These are phyloP conservation scores for Xylaria scruposa DNA, from an alignment of 495 filamentous ascomycete species.

Conservation along the genomic window DNA sequence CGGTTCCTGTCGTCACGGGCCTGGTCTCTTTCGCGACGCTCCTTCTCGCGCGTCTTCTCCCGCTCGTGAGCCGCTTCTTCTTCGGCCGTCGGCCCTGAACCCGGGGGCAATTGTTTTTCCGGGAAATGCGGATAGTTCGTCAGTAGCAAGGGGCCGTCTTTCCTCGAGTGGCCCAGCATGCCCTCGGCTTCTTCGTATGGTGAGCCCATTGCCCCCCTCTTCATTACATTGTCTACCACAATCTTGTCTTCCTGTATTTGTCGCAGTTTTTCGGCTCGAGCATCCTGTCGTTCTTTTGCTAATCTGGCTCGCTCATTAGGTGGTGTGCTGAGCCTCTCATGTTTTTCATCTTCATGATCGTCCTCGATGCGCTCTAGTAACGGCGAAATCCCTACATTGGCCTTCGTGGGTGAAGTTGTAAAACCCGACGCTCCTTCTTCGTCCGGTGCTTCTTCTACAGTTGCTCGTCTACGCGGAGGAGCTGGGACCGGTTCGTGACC, in stretches of 20 bases:
- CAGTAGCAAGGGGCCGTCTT: not conserved
- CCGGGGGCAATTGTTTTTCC: not conserved
- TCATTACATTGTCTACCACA: not conserved
- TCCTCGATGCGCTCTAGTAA: not conserved
- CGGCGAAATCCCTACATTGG: not conserved
- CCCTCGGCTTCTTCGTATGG: constrained; percentile 11
- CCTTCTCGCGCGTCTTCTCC: not conserved
- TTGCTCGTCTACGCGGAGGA: constrained; percentile 1
- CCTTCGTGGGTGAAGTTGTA: not conserved
- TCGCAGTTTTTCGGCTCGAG: constrained; percentile 2
- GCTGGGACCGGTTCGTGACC: not conserved
- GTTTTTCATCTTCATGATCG: not conserved
- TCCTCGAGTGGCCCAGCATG: not conserved
- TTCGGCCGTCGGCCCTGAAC: constrained; percentile 2
- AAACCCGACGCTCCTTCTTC: not conserved
- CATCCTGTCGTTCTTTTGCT: constrained; percentile 15
- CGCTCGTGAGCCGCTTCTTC: constrained; percentile 11
- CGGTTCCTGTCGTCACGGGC: constrained; percentile 3
- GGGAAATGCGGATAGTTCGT: constrained; percentile 11
- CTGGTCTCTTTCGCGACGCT: constrained; percentile 8
- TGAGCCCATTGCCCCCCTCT: constrained; percentile 9
- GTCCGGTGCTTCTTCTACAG: constrained; percentile 4
- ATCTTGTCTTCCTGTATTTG: constrained; percentile 10
- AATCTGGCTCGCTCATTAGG: not conserved
- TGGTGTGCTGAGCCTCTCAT: constrained; percentile 1